phyloP scores from a whole-genome alignment of 2,329 filamentous ascomycete genomes.

The Simplicillium aogashimaense region DNA sequence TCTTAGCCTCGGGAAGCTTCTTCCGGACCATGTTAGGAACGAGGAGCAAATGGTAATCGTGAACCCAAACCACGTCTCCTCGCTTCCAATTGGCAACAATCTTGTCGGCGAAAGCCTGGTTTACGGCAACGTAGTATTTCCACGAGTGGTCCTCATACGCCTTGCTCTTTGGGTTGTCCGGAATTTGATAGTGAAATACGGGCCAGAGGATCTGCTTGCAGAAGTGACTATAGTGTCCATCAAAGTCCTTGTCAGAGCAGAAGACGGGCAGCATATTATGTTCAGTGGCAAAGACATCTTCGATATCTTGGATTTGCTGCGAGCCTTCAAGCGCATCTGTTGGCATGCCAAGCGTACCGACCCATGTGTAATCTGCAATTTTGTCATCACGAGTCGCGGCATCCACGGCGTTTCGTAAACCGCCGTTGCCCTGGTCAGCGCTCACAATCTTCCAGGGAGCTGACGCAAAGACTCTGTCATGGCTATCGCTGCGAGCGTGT shows the following conservation, averaged over 20 bases:
- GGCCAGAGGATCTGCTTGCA: conserved; percentile 98
- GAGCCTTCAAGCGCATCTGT: conserved; percentile 73
- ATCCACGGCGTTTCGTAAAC: conserved; percentile 78
- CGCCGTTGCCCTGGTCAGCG: conserved; percentile 86
- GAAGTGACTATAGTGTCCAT: conserved; percentile 90
- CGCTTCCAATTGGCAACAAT: conserved; percentile 89
- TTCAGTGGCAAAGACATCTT: conserved; percentile 70
- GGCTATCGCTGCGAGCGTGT: conserved; percentile 47
- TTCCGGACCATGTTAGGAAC: conserved; percentile 85
- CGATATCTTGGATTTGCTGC: conserved; percentile 71
- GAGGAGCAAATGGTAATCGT: conserved; percentile 88
- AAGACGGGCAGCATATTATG: conserved; percentile 77
- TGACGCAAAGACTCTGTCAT: conserved; percentile 62
- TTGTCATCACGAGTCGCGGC: conserved; percentile 62
- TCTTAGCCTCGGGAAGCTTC: conserved; percentile 84
- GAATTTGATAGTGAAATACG: conserved; percentile 96
- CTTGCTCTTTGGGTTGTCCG: conserved; percentile 96
- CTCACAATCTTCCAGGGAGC: conserved; percentile 75
- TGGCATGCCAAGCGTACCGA: conserved; percentile 88
- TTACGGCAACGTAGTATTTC: conserved; percentile 87
- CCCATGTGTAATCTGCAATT: conserved; percentile 72
- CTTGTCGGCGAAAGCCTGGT: conserved; percentile 85
- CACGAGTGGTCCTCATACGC: conserved; percentile 96
- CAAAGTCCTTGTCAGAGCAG: conserved; percentile 82
- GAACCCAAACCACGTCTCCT: conserved; percentile 87